Base-by-base conservation (phyloP, 495 filamentous ascomycete species). In the Poronia punctata region DNA sequence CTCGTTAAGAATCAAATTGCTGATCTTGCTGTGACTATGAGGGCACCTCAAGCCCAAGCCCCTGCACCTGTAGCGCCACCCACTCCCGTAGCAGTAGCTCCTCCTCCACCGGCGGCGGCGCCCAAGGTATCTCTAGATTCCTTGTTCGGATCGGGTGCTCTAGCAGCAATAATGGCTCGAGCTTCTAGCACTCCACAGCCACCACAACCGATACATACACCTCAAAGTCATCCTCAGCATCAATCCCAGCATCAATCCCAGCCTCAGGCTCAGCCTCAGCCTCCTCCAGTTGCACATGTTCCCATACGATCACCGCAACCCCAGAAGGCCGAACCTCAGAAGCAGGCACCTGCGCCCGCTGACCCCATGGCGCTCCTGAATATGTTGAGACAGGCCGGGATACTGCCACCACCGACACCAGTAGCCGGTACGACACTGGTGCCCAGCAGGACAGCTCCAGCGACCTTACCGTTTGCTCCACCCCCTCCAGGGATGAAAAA, bases 1-100 rank as follows among this genome's bases (percentile, higher is more conserved):
- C 70, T 81, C 55, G 79, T 95, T 52, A 79, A 80, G 58, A 78
- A 86, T 52, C 82, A 87, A 70, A 76, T 96, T 50, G 72, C 79
- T 50, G 75, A 78, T 49, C 74, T 94, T 50, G 71, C 74, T 48
- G 69, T 74, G 62, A 72, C 66, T 42, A 63, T 68, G 45, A 65
- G 61, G 56, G 60, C 60, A 25, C 55, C 52, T 35, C 49, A 38
- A 43, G 59, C 66, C 56, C 50, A 56, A 45, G 56, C 57, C 28
- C 16, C 59, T 48, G 54, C 50, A 43, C 56, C 57, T 38, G 34
- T 53, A 46, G 34, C 61, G 37, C 47, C 53, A 45, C 43, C 52
- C 50, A 48, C 47, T 51, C 40, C 50, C 32, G 47, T 56, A 54
- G 55, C 50, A 45, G 48, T 58, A 42, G 53, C 62, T 38, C 46